Evolutionary conservation across 2,329 filamentous ascomycete species (phyloP).

Genomic region (Zasmidium cellare): DNA sequence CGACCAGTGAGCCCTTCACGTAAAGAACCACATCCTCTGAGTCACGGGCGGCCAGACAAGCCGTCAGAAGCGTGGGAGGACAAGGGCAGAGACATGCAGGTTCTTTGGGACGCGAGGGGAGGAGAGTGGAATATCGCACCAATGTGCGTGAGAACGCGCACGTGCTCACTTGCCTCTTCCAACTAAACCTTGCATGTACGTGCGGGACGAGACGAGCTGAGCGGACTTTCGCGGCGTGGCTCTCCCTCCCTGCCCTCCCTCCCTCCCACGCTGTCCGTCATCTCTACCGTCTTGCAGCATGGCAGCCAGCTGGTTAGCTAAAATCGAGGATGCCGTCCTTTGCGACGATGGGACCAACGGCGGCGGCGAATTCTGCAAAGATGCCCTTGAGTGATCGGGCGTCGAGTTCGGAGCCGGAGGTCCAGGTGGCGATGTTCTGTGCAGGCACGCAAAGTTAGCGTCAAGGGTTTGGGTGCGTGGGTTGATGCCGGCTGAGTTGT

Average conservation of each 20-base stretch:
- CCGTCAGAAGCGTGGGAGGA: not conserved
- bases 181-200: not conserved
- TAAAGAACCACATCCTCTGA: not conserved
- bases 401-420: constrained; percentile 51
- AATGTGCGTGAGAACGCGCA: constrained; percentile 3
- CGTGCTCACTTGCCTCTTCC: constrained; percentile 2
- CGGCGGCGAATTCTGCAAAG: constrained; percentile 67
- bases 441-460: not conserved
- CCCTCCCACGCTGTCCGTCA: not conserved
- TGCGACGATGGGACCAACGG: constrained; percentile 62
- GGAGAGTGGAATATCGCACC: not conserved
- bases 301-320: constrained; percentile 8
- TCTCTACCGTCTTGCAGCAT: too few relatives aligned
- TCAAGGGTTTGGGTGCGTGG: not conserved
- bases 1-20: not conserved
- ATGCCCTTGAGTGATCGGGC: constrained; percentile 56
- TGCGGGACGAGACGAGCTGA: not conserved
- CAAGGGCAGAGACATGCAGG: too few relatives aligned
- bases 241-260: too few relatives aligned
- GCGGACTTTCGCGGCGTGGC: not conserved
- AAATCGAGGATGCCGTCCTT: constrained; percentile 62
- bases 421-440: constrained; percentile 61
- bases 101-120: too few relatives aligned
- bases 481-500: not conserved
- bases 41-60: not conserved